Evolutionary conservation across 352 stramenopile genomes (phyloP).

Genomic region (Phytophthora sp.): DNA sequence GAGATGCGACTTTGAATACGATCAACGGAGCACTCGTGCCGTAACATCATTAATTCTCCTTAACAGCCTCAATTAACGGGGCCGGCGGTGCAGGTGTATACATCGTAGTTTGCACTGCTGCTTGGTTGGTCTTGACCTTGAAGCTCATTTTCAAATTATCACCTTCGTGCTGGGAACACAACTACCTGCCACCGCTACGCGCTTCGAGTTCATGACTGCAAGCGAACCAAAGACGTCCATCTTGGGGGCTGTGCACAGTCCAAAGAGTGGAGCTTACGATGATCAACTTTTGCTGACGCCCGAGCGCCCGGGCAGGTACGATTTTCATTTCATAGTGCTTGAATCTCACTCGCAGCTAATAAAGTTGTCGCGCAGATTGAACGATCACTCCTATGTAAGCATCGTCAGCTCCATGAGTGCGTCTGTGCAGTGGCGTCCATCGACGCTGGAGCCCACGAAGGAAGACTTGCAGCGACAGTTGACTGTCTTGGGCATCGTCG

Average conservation of each 20-base stretch:
- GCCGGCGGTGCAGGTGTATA: constrained; percentile 9
- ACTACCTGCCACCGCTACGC: background rate
- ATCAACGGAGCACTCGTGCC: constrained; percentile 1
- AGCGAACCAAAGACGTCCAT: constrained; percentile 6
- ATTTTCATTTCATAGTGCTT: background rate
- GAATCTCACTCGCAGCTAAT: background rate
- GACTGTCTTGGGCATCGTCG: constrained; percentile 45
- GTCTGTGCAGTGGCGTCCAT: constrained; percentile 20
- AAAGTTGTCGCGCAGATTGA: constrained; percentile 9
- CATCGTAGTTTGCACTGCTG: background rate
- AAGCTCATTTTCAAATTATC: constrained; percentile 16
- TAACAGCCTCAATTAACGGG: background rate
- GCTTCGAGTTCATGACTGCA: constrained; percentile 9
- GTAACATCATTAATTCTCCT: constrained; percentile 36
- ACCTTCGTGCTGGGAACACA: background rate
- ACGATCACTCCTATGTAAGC: constrained; percentile 33
- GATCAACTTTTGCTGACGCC: constrained; percentile 13
- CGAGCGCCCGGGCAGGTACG: constrained; percentile 7
- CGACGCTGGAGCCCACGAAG: constrained; percentile 32
- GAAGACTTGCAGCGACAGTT: constrained; percentile 45
- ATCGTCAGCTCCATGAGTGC: constrained; percentile 25
- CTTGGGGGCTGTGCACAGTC: constrained; percentile 5
- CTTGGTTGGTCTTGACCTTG: constrained; percentile 8
- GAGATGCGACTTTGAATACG: constrained; percentile 16
- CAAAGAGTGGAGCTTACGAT: constrained; percentile 14